phyloP scores from a whole-genome alignment of 805 yeast species.

The Millerozyma miso region DNA sequence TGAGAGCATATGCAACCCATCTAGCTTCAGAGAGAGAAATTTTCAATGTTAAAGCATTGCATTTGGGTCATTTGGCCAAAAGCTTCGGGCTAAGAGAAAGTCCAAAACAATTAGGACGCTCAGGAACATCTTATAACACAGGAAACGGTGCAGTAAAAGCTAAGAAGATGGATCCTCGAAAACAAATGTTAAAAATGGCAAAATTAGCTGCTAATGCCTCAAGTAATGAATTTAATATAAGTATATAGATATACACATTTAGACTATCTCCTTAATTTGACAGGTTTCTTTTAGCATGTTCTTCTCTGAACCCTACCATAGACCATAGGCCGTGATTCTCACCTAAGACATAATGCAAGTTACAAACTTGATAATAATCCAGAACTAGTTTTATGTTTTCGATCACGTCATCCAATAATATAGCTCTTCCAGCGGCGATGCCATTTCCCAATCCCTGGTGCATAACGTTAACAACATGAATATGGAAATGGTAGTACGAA shows the following conservation, averaged over 20 bases:
- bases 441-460: conserved; percentile 69
- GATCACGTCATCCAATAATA: conserved; percentile 75
- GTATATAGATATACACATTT: neutral
- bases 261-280: neutral
- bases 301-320: conserved; percentile 19
- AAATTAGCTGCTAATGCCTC: conserved; percentile 58
- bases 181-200: conserved; percentile 74
- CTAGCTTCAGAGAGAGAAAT: conserved; percentile 69
- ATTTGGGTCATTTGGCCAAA: conserved; percentile 94
- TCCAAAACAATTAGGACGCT: conserved; percentile 71
- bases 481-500: conserved; percentile 91
- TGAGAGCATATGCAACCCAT: conserved; percentile 96
- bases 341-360: conserved; percentile 64
- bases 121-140: conserved; percentile 24
- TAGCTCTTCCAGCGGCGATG: conserved; percentile 73
- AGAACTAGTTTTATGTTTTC: conserved; percentile 59
- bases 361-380: conserved; percentile 55
- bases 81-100: conserved; percentile 92
- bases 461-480: conserved; percentile 75
- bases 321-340: conserved; percentile 78
- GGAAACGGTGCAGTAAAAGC: conserved; percentile 21
- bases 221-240: conserved; percentile 64
- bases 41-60: conserved; percentile 79
- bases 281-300: conserved; percentile 4
- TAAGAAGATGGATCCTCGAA: conserved; percentile 63